Evolutionary conservation across 139 green algal species (phyloP).

Genomic region (Medakamo hakoo): DNA sequence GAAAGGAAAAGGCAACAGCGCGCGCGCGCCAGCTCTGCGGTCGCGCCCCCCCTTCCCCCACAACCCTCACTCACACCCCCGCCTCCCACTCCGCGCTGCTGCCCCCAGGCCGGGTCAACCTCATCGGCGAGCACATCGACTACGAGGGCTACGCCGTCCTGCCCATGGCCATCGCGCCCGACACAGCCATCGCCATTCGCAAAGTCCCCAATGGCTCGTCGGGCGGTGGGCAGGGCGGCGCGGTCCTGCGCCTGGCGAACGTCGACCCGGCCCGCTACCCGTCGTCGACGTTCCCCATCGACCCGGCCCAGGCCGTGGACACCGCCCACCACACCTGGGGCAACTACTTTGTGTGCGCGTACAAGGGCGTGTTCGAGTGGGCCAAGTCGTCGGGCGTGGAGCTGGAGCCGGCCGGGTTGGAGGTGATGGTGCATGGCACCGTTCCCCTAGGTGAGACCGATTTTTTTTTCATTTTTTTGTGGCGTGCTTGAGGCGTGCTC

Average conservation of each 20-base stretch:
- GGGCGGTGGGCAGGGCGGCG: conserved; percentile 21
- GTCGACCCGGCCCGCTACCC: conserved; percentile 53
- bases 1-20: neutral
- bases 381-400: conserved; percentile 11
- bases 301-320: conserved; percentile 69
- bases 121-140: conserved; percentile 97
- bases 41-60: conserved; percentile 2
- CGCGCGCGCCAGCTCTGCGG: neutral
- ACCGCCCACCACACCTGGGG: conserved; percentile 64
- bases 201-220: no score
- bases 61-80: neutral
- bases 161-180: conserved; percentile 88
- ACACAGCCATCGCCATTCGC: conserved; percentile 56
- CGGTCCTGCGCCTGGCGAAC: conserved; percentile 58
- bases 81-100: no score
- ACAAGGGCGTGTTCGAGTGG: conserved; percentile 73
- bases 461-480: no score
- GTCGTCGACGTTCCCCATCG: conserved; percentile 42
- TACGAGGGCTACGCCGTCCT: conserved; percentile 95
- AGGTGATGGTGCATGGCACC: conserved; percentile 70
- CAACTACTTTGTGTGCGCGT: conserved; percentile 89
- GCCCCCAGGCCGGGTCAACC: conserved; percentile 83
- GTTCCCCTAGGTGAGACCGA: conserved; percentile 55
- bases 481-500: no score
- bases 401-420: conserved; percentile 34